Evolutionary conservation across 1,284 basidiomycete genomes (phyloP).

Genomic region (Kalmanozyma brasiliensis): DNA sequence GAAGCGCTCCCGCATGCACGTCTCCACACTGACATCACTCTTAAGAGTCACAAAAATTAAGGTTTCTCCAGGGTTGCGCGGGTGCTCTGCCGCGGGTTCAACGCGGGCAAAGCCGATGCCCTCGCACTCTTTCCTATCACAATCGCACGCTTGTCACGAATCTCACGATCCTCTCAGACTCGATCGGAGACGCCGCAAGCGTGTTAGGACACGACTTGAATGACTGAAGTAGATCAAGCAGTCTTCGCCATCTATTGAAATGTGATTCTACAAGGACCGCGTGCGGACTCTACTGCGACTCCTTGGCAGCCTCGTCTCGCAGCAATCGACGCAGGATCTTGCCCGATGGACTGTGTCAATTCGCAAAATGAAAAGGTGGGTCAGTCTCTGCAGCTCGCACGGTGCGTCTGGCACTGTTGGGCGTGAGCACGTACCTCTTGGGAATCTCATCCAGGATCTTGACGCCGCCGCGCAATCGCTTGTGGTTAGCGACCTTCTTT

Average conservation of each 20-base stretch:
- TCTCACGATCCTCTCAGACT: too few species aligned
- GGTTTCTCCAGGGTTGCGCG: too few species aligned
- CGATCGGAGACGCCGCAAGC: too few species aligned
- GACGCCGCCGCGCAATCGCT: constrained; percentile 67
- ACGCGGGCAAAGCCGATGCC: too few species aligned
- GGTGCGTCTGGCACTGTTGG: neutral
- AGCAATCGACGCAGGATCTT: constrained; percentile 64
- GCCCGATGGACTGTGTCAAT: constrained; percentile 49
- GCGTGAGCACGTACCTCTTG: constrained; percentile 40
- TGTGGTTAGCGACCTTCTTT: constrained; percentile 66
- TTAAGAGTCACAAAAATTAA: too few species aligned
- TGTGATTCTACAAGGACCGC: neutral
- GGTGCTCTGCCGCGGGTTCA: too few species aligned
- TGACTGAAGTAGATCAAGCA: neutral
- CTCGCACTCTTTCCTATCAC: too few species aligned
- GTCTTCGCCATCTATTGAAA: neutral
- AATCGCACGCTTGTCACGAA: too few species aligned
- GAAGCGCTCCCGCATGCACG: too few species aligned
- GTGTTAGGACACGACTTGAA: too few species aligned
- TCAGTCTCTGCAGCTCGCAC: constrained; percentile 5
- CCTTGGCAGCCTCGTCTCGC: constrained; percentile 50
- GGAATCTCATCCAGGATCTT: constrained; percentile 56
- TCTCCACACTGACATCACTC: too few species aligned
- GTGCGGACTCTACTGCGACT: constrained; percentile 16
- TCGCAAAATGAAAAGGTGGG: neutral